phyloP scores from a whole-genome alignment of 2,329 filamentous ascomycete species.

The Colletotrichum theobromicola region DNA sequence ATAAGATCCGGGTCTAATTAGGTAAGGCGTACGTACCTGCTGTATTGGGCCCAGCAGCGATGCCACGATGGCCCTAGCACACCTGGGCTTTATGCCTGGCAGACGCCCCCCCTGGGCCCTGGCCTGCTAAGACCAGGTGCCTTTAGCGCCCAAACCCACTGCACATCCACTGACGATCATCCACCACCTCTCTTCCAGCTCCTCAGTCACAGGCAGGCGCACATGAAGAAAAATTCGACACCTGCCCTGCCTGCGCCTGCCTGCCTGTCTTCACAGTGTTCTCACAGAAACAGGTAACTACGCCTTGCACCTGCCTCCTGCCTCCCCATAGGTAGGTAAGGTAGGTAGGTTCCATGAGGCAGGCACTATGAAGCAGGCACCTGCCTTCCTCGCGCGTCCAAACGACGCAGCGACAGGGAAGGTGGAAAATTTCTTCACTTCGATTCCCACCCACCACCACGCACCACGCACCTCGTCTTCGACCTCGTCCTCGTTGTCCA shows the following conservation, averaged over 20 bases:
- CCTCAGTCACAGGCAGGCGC: background rate
- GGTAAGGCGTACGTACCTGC: slow-evolving; percentile 18
- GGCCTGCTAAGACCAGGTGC: background rate
- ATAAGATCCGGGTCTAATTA: slow-evolving; percentile 18
- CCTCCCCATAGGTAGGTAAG: background rate
- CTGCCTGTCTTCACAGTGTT: no score
- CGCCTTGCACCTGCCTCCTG: background rate
- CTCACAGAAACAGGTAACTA: no score
- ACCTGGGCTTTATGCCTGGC: background rate
- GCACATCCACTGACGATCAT: slow-evolving; percentile 2
- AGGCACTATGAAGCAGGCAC: background rate
- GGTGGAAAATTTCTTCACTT: slow-evolving; percentile 18
- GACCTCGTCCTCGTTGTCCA: background rate
- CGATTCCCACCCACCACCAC: slow-evolving; percentile 5
- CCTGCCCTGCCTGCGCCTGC: background rate
- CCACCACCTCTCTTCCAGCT: background rate
- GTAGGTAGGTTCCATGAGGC: background rate
- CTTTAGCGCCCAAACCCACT: slow-evolving; percentile 1
- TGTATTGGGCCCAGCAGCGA: slow-evolving; percentile 1
- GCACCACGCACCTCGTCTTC: background rate
- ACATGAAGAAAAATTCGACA: background rate
- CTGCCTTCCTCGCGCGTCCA: background rate
- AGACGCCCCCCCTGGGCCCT: background rate
- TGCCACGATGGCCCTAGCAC: slow-evolving; percentile 8
- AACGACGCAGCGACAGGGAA: slow-evolving; percentile 7